Percentiles rank a stretch among this genome's conserved stretches.
These are phyloP conservation scores for Cucurbita argyrosperma DNA, from an alignment of 306 rosid genomes.

Conservation along the genomic window DNA sequence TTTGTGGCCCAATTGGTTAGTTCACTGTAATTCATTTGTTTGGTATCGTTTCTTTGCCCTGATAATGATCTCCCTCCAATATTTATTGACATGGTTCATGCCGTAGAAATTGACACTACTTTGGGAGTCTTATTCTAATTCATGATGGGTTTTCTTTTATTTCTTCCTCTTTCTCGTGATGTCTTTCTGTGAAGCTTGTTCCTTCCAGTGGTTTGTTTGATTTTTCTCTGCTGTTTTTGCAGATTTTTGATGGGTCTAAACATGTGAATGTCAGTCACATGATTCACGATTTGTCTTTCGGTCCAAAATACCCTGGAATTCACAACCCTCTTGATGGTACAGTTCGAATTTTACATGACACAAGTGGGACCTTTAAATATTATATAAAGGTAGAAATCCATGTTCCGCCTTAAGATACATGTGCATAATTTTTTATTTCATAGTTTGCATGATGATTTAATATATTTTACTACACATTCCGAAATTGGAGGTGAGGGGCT, in stretches of 20 bases:
- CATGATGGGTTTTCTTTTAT: neutral
- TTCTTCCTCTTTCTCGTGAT: neutral
- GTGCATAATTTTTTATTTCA: neutral
- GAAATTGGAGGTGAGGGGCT: neutral
- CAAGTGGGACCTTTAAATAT: conserved; percentile 92
- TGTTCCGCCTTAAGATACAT: neutral
- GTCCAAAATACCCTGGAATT: conserved; percentile 95
- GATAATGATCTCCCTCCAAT: neutral
- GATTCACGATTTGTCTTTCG: conserved; percentile 90
- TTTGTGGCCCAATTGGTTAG: conserved; percentile 88
- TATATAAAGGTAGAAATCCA: conserved; percentile 65
- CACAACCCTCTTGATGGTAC: conserved; percentile 95
- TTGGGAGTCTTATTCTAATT: neutral
- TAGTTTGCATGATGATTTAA: neutral
- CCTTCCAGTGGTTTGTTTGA: conserved; percentile 5
- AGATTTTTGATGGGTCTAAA: conserved; percentile 77
- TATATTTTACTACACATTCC: neutral
- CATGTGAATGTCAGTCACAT: conserved; percentile 84
- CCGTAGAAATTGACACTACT: neutral
- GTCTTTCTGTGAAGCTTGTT: neutral
- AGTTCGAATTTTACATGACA: conserved; percentile 49
- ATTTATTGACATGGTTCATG: neutral
- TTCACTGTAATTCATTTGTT: neutral
- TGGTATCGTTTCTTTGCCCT: neutral
- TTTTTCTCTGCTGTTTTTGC: conserved; percentile 18